Evolutionary conservation across 495 filamentous ascomycete species (phyloP).

Genomic region (Amphirosellinia nigrospora): DNA sequence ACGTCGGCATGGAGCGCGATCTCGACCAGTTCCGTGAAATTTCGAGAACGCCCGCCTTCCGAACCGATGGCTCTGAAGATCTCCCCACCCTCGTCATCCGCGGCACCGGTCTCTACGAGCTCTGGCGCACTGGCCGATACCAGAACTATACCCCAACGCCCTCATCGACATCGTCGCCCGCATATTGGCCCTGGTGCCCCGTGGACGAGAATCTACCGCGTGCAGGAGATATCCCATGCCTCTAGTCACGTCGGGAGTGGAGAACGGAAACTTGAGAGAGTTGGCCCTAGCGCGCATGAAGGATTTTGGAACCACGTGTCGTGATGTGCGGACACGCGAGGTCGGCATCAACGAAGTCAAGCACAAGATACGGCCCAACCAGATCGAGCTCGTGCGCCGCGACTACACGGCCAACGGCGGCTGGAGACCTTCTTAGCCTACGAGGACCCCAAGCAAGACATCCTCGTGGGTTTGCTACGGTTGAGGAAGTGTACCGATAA

Average conservation of each 20-base stretch:
- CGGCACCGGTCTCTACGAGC: slow-evolving; percentile 93
- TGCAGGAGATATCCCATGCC: slow-evolving; percentile 99
- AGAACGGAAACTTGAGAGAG: slow-evolving; percentile 96
- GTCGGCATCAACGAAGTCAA: slow-evolving; percentile 99
- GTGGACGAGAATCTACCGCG: slow-evolving; percentile 98
- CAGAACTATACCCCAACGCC: slow-evolving; percentile 99
- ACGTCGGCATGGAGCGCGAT: slow-evolving; percentile 98
- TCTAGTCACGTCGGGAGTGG: slow-evolving; percentile 92
- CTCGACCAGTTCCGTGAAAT: slow-evolving; percentile 94
- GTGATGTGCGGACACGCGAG: slow-evolving; percentile 96
- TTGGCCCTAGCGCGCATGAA: slow-evolving; percentile 95
- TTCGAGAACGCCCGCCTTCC: slow-evolving; percentile 96
- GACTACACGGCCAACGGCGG: slow-evolving; percentile 95
- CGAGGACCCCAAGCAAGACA: slow-evolving; percentile 98
- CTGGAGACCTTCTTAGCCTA: slow-evolving; percentile 98
- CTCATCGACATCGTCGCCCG: slow-evolving; percentile 94
- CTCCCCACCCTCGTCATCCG: slow-evolving; percentile 96
- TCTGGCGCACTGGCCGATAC: slow-evolving; percentile 96
- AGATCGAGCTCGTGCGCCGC: slow-evolving; percentile 94
- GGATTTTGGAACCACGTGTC: slow-evolving; percentile 95
- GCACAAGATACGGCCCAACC: slow-evolving; percentile 93
- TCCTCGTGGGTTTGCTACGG: slow-evolving; percentile 89
- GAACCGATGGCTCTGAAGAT: slow-evolving; percentile 99
- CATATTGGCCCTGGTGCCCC: slow-evolving; percentile 91
- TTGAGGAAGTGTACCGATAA: slow-evolving; percentile 87